A percentile compares a stretch with the other conserved stretches of the same genome.
These are phyloP conservation scores for Botryotinia narcissicola DNA, from an alignment of 2,329 filamentous ascomycete genomes.

Conservation along the genomic window DNA sequence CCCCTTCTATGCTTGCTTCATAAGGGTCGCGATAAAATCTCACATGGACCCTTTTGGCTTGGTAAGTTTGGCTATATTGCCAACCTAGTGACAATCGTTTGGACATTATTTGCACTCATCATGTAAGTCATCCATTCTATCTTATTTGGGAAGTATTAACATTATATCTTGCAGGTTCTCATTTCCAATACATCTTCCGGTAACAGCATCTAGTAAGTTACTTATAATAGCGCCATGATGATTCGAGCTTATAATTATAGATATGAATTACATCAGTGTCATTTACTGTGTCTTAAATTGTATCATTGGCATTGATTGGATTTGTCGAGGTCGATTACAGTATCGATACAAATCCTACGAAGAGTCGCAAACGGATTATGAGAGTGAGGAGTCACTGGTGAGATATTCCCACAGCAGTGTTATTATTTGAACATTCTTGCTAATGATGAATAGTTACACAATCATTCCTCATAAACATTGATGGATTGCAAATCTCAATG, in stretches of 20 bases:
- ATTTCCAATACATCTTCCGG: slow-evolving; percentile 16
- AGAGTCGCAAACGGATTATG: neutral
- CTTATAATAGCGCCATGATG: neutral
- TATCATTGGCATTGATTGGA: slow-evolving; percentile 9
- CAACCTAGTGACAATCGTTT: slow-evolving; percentile 56
- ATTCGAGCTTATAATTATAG: neutral
- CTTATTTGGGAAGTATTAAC: neutral
- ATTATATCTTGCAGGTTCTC: slow-evolving; percentile 12
- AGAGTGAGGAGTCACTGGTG: slow-evolving; percentile 15
- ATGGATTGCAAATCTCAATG: neutral
- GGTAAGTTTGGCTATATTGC: slow-evolving; percentile 56
- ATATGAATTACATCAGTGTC: slow-evolving; percentile 20
- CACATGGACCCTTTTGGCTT: slow-evolving; percentile 56
- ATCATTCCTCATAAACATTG: neutral
- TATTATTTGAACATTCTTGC: neutral
- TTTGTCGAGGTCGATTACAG: slow-evolving; percentile 11
- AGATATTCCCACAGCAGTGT: neutral
- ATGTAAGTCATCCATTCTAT: slow-evolving; percentile 42
- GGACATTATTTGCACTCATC: slow-evolving; percentile 57
- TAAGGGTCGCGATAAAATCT: slow-evolving; percentile 52
- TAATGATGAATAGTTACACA: neutral
- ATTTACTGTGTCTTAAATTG: slow-evolving; percentile 12
- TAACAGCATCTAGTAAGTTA: slow-evolving; percentile 19
- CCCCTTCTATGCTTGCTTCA: slow-evolving; percentile 38
- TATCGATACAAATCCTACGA: slow-evolving; percentile 8